Evolutionary conservation across 2,329 filamentous ascomycete genomes (phyloP).

Genomic region (Trichoderma cornu-damae): DNA sequence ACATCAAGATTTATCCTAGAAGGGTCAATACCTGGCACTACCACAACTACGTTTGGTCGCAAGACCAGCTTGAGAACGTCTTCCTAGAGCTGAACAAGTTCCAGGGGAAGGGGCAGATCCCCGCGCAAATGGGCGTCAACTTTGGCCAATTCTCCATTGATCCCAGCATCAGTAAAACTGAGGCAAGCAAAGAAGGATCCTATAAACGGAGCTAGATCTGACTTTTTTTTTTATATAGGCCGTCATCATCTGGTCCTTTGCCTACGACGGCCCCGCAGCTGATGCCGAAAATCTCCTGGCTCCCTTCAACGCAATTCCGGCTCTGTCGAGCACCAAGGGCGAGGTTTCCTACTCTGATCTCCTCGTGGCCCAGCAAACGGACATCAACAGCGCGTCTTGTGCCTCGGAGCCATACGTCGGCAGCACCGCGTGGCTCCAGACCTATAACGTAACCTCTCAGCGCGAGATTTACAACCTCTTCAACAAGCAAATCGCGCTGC

Average conservation of each 20-base stretch:
- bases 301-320: constrained; percentile 2
- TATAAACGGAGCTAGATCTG: neutral
- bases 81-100: neutral
- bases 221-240: neutral
- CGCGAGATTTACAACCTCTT: neutral
- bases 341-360: neutral
- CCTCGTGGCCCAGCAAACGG: neutral
- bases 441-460: neutral
- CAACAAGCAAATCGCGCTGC: neutral
- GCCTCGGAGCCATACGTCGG: neutral
- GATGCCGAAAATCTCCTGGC: neutral
- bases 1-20: constrained; percentile 29
- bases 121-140: neutral
- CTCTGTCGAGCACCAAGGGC: neutral
- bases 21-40: neutral
- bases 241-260: constrained; percentile 3
- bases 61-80: neutral
- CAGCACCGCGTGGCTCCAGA: constrained; percentile 1
- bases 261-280: neutral
- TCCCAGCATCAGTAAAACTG: neutral
- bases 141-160: constrained; percentile 6
- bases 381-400: neutral
- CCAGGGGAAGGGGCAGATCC: neutral
- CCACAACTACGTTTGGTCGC: constrained; percentile 1
- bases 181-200: neutral